Evolutionary conservation across 345 rosid species (phyloP), one percentile per base, ranked within the genome.

Genomic region (Excoecaria cochinchinensis): DNA sequence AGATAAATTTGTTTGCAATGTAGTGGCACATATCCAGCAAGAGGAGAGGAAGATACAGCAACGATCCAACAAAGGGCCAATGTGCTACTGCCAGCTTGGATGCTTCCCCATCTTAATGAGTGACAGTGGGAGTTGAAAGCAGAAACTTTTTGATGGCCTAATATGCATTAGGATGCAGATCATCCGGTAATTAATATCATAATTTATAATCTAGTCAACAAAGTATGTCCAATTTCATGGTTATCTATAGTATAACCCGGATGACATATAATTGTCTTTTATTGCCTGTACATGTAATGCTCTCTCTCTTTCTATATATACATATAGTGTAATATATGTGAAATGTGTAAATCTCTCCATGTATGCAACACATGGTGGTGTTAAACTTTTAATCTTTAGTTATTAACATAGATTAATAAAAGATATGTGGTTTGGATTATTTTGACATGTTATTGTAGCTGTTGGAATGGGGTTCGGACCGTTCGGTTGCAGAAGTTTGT

Each of bases 11-110:
- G 58, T 53, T 17, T 47, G 47, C 24, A 73, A 46, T 69, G 79
- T 71, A 52, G 76, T 36, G 38, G 81, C 78, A 69, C 76, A 56
- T 67, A 69, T 74, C 79, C 65, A 46, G 81, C 19, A n/a, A 69
- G 65, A 24, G 60, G 71, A 46, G 90, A 77, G 38, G 87, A 79
- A 4, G 80, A 78, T 65, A 67, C 74, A 17, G 74, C 17, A 71
- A 39, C 75, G 1, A 60, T 73, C 17, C 83, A 78, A 16, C 64
- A 77, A 16, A 77, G 75, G 71, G 68, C 70, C n/a, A 82, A 84
- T 44, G 67, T 77, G 19, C 73, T 81, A 48, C 77, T 87, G 78
- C 93, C 93, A 19, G 70, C 90, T 44, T 89, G 93, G 93, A 83
- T 89, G 93, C 78, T 86, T 58, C 71, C 80, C 77, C 79, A 72